Evolutionary conservation across 2,329 filamentous ascomycete genomes (phyloP).

Genomic region (Rosellinia necatrix): DNA sequence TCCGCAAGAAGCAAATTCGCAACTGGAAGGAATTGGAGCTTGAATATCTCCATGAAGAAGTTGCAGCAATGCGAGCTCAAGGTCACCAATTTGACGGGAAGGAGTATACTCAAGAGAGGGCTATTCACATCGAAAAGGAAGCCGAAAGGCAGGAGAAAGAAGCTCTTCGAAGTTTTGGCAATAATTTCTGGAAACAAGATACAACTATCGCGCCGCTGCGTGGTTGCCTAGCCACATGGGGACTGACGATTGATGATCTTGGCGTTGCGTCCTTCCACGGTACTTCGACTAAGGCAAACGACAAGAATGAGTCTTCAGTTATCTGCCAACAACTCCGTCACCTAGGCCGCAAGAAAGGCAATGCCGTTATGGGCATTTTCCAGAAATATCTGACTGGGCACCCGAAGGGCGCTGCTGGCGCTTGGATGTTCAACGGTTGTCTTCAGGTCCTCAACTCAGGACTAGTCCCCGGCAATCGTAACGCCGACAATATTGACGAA

Average conservation of each 20-base stretch:
- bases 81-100: conserved; percentile 76
- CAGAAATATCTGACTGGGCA: conserved; percentile 99
- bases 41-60: conserved; percentile 89
- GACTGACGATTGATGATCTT: conserved; percentile 94
- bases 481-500: conserved; percentile 95
- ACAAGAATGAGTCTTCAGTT: conserved; percentile 99
- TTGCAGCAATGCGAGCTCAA: conserved; percentile 86
- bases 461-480: conserved; percentile 94
- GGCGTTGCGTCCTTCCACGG: conserved; percentile 97
- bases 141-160: conserved; percentile 91
- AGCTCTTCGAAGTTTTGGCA: conserved; percentile 88
- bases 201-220: conserved; percentile 91
- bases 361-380: conserved; percentile 95
- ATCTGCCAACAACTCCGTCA: conserved; percentile 96
- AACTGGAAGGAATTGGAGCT: conserved; percentile 96
- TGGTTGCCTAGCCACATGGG: conserved; percentile 96
- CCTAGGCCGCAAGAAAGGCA: conserved; percentile 93
- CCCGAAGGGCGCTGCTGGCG: conserved; percentile 97
- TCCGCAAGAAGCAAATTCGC: conserved; percentile 92
- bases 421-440: conserved; percentile 99
- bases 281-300: conserved; percentile 96
- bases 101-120: conserved; percentile 84
- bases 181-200: conserved; percentile 99
- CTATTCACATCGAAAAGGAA: conserved; percentile 84
- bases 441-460: conserved; percentile 94